These are phyloP conservation scores for Leccinum variicolor DNA, from an alignment of 768 basidiomycete species.

Conservation along the genomic window DNA sequence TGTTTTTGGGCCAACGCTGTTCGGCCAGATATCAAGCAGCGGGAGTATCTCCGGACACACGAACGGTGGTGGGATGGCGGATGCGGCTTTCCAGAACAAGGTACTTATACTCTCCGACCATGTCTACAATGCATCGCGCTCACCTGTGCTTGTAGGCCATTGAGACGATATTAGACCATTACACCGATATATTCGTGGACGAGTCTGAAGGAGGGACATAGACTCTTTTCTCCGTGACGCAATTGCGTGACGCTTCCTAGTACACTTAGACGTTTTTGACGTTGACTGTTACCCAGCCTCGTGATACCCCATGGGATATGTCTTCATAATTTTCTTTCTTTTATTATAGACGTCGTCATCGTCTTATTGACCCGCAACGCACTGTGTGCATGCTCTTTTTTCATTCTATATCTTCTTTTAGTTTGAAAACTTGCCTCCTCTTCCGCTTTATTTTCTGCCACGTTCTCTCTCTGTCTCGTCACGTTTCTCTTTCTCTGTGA, in stretches of 20 bases:
- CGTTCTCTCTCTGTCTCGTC: neutral
- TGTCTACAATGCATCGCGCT: slow-evolving; percentile 1
- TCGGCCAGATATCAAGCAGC: slow-evolving; percentile 60
- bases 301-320: slow-evolving; percentile 25
- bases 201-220: slow-evolving; percentile 54
- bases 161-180: slow-evolving; percentile 93
- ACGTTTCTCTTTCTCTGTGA: neutral
- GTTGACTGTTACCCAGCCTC: slow-evolving; percentile 20
- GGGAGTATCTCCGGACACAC: slow-evolving; percentile 43
- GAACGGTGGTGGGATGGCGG: slow-evolving; percentile 59
- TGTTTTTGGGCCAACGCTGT: slow-evolving; percentile 96
- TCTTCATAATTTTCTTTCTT: slow-evolving; percentile 8
- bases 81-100: slow-evolving; percentile 70
- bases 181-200: slow-evolving; percentile 95
- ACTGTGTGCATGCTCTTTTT: neutral
- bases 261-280: neutral
- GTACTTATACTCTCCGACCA: slow-evolving; percentile 31
- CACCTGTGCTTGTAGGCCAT: slow-evolving; percentile 58
- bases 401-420: neutral
- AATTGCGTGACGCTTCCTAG: neutral
- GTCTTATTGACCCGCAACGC: slow-evolving; percentile 5
- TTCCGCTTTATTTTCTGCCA: neutral
- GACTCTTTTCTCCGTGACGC: neutral
- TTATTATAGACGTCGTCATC: slow-evolving; percentile 7
- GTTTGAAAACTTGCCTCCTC: neutral